phyloP scores from a whole-genome alignment of 768 basidiomycete species.

The Rhodosporidiobolus odoratus region DNA sequence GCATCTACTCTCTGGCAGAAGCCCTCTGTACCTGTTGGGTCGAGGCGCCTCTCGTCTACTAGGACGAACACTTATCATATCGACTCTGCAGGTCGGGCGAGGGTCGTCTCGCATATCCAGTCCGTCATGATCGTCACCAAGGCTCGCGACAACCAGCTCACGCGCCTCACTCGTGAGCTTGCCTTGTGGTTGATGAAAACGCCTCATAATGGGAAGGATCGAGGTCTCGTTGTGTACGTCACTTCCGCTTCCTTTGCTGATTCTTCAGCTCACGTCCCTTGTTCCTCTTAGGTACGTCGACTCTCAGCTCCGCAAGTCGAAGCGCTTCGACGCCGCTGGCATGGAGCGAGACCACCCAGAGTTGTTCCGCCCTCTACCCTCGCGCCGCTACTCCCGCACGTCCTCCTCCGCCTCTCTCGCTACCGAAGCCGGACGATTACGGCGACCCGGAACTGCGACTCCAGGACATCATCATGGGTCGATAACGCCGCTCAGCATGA shows the following conservation, averaged over 20 bases:
- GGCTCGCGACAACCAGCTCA: slow-evolving; percentile 91
- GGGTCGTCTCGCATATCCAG: slow-evolving; percentile 85
- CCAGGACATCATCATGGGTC: slow-evolving; percentile 40
- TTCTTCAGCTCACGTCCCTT: not conserved
- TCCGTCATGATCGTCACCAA: slow-evolving; percentile 93
- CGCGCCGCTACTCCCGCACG: slow-evolving; percentile 55
- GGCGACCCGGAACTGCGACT: slow-evolving; percentile 54
- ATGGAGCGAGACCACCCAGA: slow-evolving; percentile 80
- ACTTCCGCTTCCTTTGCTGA: not conserved
- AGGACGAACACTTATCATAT: not conserved
- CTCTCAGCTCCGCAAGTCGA: slow-evolving; percentile 76
- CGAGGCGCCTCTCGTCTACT: not conserved
- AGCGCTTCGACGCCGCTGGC: slow-evolving; percentile 88
- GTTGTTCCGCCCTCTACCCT: slow-evolving; percentile 71
- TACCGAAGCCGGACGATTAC: slow-evolving; percentile 27
- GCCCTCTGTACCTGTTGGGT: not conserved
- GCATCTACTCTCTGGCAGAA: slow-evolving; percentile 28
- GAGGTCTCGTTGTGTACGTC: slow-evolving; percentile 80
- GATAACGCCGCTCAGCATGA: slow-evolving; percentile 34
- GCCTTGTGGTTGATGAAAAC: slow-evolving; percentile 94
- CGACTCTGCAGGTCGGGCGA: slow-evolving; percentile 66
- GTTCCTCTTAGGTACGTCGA: slow-evolving; percentile 73
- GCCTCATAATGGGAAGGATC: slow-evolving; percentile 55
- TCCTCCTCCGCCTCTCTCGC: slow-evolving; percentile 37
- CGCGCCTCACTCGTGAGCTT: slow-evolving; percentile 86